Conservation (phyloP, 768 basidiomycete species). For the Leccinum disarticulatum region DNA sequence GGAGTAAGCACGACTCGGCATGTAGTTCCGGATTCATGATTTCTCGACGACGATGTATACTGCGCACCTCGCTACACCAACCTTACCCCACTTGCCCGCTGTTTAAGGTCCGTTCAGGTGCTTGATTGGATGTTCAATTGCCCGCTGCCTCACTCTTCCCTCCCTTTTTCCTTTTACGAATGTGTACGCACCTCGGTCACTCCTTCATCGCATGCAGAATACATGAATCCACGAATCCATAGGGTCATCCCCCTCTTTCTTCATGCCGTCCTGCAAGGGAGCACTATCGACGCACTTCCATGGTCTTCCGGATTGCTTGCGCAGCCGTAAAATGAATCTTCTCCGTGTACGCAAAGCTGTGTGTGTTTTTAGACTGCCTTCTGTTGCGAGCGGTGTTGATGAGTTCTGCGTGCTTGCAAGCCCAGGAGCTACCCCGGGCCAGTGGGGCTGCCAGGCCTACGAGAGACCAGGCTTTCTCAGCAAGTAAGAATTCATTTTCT, state of each 20-base stretch:
- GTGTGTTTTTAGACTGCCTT: constrained; percentile 14
- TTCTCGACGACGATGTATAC: constrained; percentile 6
- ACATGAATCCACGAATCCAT: not conserved
- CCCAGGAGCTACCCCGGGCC: not conserved
- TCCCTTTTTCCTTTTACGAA: constrained; percentile 17
- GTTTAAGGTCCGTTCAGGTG: constrained; percentile 28
- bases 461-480: not conserved
- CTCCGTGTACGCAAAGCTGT: constrained; percentile 14
- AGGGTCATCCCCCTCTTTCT: constrained; percentile 12
- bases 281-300: constrained; percentile 5
- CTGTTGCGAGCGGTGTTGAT: not conserved
- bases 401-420: not conserved
- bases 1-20: constrained; percentile 11
- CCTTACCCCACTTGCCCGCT: constrained; percentile 12
- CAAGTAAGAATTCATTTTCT: not conserved
- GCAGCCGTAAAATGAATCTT: constrained; percentile 29
- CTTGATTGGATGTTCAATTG: constrained; percentile 16
- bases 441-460: not conserved
- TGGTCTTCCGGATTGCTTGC: constrained; percentile 16
- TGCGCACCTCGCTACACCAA: constrained; percentile 10
- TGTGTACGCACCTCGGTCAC: constrained; percentile 12
- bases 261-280: constrained; percentile 5
- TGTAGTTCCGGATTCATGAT: constrained; percentile 12
- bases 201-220: constrained; percentile 10
- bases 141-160: constrained; percentile 22